These are phyloP conservation scores for Cephalotrichum gorgonifer DNA, from an alignment of 2,329 filamentous ascomycete genomes.

Conservation along the genomic window DNA sequence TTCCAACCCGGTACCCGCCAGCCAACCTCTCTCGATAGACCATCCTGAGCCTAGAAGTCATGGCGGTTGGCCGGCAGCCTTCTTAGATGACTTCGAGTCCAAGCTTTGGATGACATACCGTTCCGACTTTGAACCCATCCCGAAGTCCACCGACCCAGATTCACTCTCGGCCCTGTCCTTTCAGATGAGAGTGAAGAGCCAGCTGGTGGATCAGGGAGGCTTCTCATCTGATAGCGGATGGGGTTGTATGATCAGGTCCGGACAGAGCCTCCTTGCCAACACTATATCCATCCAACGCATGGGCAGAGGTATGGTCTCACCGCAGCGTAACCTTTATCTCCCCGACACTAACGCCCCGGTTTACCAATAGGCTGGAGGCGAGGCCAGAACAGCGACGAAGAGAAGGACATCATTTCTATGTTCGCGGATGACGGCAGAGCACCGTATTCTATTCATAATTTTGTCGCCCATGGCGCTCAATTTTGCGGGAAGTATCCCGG, in stretches of 20 bases:
- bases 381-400: slow-evolving; percentile 43
- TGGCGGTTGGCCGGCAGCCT: slow-evolving; percentile 70
- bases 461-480: slow-evolving; percentile 76
- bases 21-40: neutral
- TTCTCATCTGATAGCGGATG: slow-evolving; percentile 94
- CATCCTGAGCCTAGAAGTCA: slow-evolving; percentile 25
- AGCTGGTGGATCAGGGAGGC: slow-evolving; percentile 65
- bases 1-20: neutral
- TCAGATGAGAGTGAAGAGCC: slow-evolving; percentile 71
- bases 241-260: slow-evolving; percentile 98
- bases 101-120: slow-evolving; percentile 95
- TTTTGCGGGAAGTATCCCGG: slow-evolving; percentile 91
- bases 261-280: slow-evolving; percentile 87
- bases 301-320: slow-evolving; percentile 58
- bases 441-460: slow-evolving; percentile 90
- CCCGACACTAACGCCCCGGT: slow-evolving; percentile 7
- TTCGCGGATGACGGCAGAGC: slow-evolving; percentile 83
- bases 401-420: slow-evolving; percentile 62
- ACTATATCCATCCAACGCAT: slow-evolving; percentile 61
- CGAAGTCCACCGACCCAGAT: slow-evolving; percentile 65
- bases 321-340: neutral
- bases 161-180: slow-evolving; percentile 66
- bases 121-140: slow-evolving; percentile 73
- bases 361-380: slow-evolving; percentile 59
- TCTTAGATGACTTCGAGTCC: slow-evolving; percentile 88